A percentile compares a stretch with the other conserved stretches of the same genome.
Conservation (phyloP, 768 basidiomycete genomes). For the Suillus clintonianus region DNA sequence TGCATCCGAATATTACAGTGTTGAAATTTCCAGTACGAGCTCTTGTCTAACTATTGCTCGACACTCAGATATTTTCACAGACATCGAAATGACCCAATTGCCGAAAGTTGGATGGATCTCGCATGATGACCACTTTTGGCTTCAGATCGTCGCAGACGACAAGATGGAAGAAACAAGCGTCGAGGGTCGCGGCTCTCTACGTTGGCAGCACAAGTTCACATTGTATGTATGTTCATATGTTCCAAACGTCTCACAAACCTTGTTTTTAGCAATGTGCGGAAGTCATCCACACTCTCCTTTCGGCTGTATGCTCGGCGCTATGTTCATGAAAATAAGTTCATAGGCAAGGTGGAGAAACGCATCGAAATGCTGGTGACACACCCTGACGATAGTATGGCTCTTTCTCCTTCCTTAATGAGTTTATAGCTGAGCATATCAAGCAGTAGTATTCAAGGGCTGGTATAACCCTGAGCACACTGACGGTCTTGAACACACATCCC, state of each 20-base stretch:
- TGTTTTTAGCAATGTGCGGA: neutral
- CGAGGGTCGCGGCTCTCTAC: neutral
- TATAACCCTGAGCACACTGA: neutral
- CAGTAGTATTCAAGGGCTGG: neutral
- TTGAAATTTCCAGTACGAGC: neutral
- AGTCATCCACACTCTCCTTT: neutral
- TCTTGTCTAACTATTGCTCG: neutral
- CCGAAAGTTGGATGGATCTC: neutral
- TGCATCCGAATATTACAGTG: neutral
- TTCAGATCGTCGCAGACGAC: neutral
- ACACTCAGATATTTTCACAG: neutral
- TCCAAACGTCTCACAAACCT: neutral
- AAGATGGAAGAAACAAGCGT: neutral
- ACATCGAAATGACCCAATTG: neutral
- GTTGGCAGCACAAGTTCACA: neutral
- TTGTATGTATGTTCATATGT: neutral
- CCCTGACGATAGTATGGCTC: neutral
- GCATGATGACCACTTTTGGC: conserved; percentile 1
- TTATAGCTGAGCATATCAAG: neutral
- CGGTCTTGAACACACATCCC: neutral
- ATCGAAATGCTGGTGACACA: neutral
- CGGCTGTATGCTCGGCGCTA: neutral
- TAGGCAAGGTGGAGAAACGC: neutral
- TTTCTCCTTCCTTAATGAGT: neutral
- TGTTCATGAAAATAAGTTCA: neutral